phyloP scores from a whole-genome alignment of 1,284 basidiomycete species.

The Leucoagaricus sp. region DNA sequence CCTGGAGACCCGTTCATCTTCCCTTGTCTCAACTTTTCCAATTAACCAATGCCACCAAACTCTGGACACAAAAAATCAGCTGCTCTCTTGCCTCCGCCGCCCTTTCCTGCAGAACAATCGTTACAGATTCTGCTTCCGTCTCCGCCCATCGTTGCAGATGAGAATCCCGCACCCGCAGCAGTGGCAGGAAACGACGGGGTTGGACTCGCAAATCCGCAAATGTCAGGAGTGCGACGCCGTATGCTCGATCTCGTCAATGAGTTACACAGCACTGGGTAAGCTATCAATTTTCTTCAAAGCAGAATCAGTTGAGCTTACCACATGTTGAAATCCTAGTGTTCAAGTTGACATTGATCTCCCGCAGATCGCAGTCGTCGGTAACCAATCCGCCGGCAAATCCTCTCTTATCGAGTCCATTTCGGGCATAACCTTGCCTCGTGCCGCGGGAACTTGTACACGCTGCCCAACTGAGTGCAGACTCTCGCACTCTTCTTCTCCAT shows the following conservation, averaged over 20 bases:
- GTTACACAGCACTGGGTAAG: conserved; percentile 57
- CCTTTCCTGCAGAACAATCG: neutral
- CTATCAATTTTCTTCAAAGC: neutral
- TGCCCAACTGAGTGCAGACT: conserved; percentile 54
- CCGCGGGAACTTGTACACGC: conserved; percentile 58
- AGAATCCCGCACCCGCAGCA: neutral
- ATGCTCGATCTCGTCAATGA: conserved; percentile 57
- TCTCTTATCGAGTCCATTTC: conserved; percentile 76
- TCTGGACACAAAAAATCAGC: no score
- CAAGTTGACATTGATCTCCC: conserved; percentile 70
- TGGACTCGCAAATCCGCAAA: conserved; percentile 46
- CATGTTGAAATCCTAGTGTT: conserved; percentile 39
- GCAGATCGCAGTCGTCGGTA: conserved; percentile 67
- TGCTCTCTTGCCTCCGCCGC: no score
- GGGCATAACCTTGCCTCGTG: conserved; percentile 67
- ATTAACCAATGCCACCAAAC: no score
- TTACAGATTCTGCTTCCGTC: neutral
- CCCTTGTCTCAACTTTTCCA: no score
- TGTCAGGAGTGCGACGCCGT: conserved; percentile 36
- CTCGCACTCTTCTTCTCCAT: conserved; percentile 42
- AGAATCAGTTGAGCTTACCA: neutral
- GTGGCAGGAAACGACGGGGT: conserved; percentile 24
- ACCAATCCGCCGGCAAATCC: conserved; percentile 72
- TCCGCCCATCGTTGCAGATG: neutral
- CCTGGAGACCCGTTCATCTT: no score